Evolutionary conservation across 495 filamentous ascomycete species (phyloP), one percentile per base, ranked within the genome.

Genomic region (Aspergillus avenaceus): DNA sequence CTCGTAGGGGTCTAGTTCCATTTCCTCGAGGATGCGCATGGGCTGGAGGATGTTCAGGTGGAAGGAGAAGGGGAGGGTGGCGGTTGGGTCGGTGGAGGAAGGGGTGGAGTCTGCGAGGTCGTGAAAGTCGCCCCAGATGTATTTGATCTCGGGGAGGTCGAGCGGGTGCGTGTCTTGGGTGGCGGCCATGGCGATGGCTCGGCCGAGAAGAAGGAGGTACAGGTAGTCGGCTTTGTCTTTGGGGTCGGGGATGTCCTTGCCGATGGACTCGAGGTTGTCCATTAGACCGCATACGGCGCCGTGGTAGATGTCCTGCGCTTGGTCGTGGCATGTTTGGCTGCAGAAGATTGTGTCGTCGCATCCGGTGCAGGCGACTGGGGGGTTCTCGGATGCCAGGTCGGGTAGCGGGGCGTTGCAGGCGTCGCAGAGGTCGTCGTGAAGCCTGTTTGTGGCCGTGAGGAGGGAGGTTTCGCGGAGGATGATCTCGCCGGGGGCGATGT

Each of bases 281-380:
- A 70, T 66, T 13, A 84, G 81, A 14, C 88, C 89, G 65, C 93
- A 98, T 12, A 96, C 77, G 2, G 90, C 84, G 0, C 84, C 85
- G 60, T 98, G 93, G 62, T 98, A 97, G 31, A 77, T 72, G 8
- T 71, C 58, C 53, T 85, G 81, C n/a, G 93, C 91, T 24, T 73
- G 67, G 16, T 83, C 71, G 57, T 82, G 80, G 69, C 93, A 98
- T 14, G 72, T 61, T 27, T 81, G 71, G 62, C 82, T 84, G 76
- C 93, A 98, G 72, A 95, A 98, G 60, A 93, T 83, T 13, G 82
- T 90, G 56, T 92, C 87, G 54, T 85, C 76, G 67, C 90, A 96
- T 26, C 85, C 82, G 14, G 80, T 75, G 62, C 91, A 96, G 28
- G 73, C 67, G 21, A 86, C 77, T 0, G 83, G 58, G 0, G 65